A percentile compares a stretch with the other conserved stretches of the same genome.
These are phyloP conservation scores for Tranzscheliella williamsii DNA, from an alignment of 1,284 basidiomycete genomes.

Conservation along the genomic window DNA sequence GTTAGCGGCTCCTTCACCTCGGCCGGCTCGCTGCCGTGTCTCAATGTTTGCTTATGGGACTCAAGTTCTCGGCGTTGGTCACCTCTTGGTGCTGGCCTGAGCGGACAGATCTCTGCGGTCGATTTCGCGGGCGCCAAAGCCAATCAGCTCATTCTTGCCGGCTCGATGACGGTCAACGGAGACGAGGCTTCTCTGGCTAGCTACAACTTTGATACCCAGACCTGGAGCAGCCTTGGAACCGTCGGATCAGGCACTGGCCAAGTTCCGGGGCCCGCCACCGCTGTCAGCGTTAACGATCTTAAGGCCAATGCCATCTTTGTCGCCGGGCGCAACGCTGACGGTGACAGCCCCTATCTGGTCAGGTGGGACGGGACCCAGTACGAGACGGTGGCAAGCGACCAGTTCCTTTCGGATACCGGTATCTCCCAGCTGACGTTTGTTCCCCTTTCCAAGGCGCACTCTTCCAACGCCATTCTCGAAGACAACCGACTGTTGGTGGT, in stretches of 20 bases:
- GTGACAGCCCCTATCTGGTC: constrained; percentile 37
- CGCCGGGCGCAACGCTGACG: constrained; percentile 68
- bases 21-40: constrained; percentile 76
- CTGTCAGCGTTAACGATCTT: constrained; percentile 79
- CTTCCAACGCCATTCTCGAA: constrained; percentile 74
- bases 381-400: constrained; percentile 14
- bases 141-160: constrained; percentile 62
- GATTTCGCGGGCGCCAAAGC: constrained; percentile 67
- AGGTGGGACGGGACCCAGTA: constrained; percentile 49
- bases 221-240: constrained; percentile 68
- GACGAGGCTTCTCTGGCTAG: constrained; percentile 71
- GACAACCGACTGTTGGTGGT: constrained; percentile 86
- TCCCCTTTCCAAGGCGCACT: constrained; percentile 73
- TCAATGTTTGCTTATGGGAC: constrained; percentile 79
- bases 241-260: constrained; percentile 69
- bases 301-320: constrained; percentile 85
- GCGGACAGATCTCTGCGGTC: constrained; percentile 78
- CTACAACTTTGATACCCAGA: constrained; percentile 71
- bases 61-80: constrained; percentile 74
- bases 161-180: constrained; percentile 73
- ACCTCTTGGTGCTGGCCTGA: constrained; percentile 76
- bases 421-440: constrained; percentile 87
- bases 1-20: constrained; percentile 83
- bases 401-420: constrained; percentile 67
- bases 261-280: constrained; percentile 86